Conservation (phyloP, 2,329 filamentous ascomycete species). For the Proliferodiscus dingleyae region DNA sequence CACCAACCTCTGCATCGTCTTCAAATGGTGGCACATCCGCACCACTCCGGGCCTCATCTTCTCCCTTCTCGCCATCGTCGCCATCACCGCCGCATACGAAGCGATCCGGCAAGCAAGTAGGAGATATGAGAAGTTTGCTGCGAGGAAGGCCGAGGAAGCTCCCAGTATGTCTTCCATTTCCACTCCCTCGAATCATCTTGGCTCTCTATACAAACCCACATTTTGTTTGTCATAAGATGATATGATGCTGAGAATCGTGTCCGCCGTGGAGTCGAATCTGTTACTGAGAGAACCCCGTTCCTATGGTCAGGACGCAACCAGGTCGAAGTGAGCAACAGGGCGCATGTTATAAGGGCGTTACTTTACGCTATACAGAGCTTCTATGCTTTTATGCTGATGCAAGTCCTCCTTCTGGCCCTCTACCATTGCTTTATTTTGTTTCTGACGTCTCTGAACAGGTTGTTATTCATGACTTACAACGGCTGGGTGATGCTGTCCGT, state of each 20-base stretch:
- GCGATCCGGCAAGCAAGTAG: constrained; percentile 72
- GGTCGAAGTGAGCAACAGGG: constrained; percentile 56
- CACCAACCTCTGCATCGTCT: constrained; percentile 91
- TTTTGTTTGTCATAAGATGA: not conserved
- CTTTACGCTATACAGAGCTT: constrained; percentile 94
- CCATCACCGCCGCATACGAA: constrained; percentile 90
- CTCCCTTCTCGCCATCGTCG: constrained; percentile 76
- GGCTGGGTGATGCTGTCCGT: constrained; percentile 96
- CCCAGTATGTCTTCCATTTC: constrained; percentile 26
- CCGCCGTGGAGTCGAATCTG: constrained; percentile 20
- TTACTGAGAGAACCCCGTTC: constrained; percentile 60
- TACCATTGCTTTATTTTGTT: not conserved
- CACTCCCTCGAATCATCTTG: too few relatives aligned
- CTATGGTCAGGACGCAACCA: constrained; percentile 69
- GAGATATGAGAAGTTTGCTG: constrained; percentile 60
- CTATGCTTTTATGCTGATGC: constrained; percentile 99
- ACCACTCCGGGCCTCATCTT: constrained; percentile 69
- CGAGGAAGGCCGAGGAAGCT: constrained; percentile 19
- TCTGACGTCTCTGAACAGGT: constrained; percentile 49
- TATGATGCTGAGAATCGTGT: constrained; percentile 1
- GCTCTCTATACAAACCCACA: not conserved
- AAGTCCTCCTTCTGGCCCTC: constrained; percentile 37
- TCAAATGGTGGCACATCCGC: constrained; percentile 82
- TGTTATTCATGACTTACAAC: constrained; percentile 99
- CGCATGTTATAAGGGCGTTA: constrained; percentile 72